These are phyloP conservation scores for Gaeumannomyces sp. DNA, from an alignment of 2,329 filamentous ascomycete species.

Conservation along the genomic window DNA sequence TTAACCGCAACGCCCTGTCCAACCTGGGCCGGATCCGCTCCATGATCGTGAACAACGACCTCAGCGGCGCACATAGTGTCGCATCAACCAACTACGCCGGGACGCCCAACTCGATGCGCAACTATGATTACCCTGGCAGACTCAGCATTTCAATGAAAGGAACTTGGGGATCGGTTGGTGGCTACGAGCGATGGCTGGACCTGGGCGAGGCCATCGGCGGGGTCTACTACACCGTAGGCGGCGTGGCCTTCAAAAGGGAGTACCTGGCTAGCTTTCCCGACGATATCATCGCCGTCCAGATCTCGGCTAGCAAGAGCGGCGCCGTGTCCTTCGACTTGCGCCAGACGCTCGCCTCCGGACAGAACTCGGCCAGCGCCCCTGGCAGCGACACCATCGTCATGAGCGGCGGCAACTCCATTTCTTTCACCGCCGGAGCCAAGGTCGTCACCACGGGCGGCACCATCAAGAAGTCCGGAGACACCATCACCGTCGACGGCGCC, in stretches of 20 bases:
- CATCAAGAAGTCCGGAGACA: slow-evolving; percentile 2
- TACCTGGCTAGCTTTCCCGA: slow-evolving; percentile 29
- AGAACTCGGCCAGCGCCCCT: slow-evolving; percentile 2
- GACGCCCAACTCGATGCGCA: slow-evolving; percentile 28
- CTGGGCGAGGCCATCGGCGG: slow-evolving; percentile 23
- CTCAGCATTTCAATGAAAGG: background rate
- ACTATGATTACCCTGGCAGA: slow-evolving; percentile 25
- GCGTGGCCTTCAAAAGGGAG: slow-evolving; percentile 24
- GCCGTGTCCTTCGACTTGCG: slow-evolving; percentile 7
- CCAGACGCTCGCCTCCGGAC: background rate
- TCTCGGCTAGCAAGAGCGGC: slow-evolving; percentile 5
- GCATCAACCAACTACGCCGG: slow-evolving; percentile 28
- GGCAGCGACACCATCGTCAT: slow-evolving; percentile 8
- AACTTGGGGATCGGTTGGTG: background rate
- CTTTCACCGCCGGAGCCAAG: slow-evolving; percentile 7
- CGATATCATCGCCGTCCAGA: slow-evolving; percentile 27
- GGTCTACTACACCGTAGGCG: slow-evolving; percentile 26
- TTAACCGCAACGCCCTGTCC: slow-evolving; percentile 23
- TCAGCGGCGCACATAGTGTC: slow-evolving; percentile 28
- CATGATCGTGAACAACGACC: slow-evolving; percentile 26
- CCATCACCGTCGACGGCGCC: slow-evolving; percentile 7
- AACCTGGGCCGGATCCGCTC: slow-evolving; percentile 27
- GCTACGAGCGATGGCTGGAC: slow-evolving; percentile 29
- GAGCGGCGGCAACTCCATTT: slow-evolving; percentile 4
- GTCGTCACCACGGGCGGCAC: slow-evolving; percentile 2